Evolutionary conservation across 495 filamentous ascomycete species (phyloP), one percentile per base, ranked within the genome.

Genomic region (Trichocladium antarcticum): DNA sequence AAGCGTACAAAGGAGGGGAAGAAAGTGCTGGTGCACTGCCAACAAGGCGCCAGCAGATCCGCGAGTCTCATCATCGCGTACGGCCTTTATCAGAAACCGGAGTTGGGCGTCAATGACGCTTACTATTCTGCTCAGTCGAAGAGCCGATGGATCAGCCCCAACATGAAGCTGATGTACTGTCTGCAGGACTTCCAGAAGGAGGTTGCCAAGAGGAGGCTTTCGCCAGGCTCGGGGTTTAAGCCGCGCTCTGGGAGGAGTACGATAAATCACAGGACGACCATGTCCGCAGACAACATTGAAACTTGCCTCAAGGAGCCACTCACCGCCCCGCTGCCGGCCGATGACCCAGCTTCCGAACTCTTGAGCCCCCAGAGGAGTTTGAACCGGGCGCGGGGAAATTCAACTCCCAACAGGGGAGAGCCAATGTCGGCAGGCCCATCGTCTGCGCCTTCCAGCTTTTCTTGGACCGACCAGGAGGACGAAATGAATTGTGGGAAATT

Each of bases 131-230:
- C 95, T 17, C 95, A 98, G 65, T 74, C 74, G 37, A 83, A 85
- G 60, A 96, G 90, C 60, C 80, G 77, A 54, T 98, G 92, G 92
- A 94, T 98, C 45, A 89, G 89, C 12, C 92, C 92, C 1, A 98
- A 98, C 61, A 98, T 98, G 92, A 88, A 85, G 54, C 71, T 98
- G 32, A 95, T 98, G 65, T 97, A 96, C 68, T 90, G 92, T 64
- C 73, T 98, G 42, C 90, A 93, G 34, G 92, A 98, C 60, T 98
- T 95, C 66, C 78, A 85, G 51, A 80, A 80, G 54, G 77, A 81
- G 52, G 67, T 88, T 8, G 56, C 74, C 4, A 76, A 74, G 55
- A 73, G 70, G 59, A 73, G 60, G 50, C 59, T 69, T 0, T n/a
- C 49, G 9, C 57, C 61, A n/a, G 66, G 60, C 34, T 61, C 64